Conservation (phyloP, 768 basidiomycete genomes). For the Kwoniella europaea region DNA sequence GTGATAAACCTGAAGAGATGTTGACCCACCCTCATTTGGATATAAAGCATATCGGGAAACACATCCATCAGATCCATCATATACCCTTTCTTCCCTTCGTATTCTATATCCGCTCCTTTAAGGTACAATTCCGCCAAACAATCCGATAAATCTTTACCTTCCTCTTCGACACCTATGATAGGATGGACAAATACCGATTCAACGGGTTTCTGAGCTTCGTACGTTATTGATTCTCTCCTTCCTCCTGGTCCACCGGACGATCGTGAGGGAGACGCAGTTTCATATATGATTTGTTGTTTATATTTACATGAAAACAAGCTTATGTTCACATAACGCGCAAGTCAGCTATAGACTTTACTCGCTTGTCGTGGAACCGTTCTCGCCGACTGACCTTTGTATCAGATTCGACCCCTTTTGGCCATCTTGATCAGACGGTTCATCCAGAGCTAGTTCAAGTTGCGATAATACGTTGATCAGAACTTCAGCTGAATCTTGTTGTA, state of each 20-base stretch:
- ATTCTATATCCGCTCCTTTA: slow-evolving; percentile 77
- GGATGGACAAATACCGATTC: slow-evolving; percentile 93
- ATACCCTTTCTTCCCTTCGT: slow-evolving; percentile 78
- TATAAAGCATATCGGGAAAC: slow-evolving; percentile 86
- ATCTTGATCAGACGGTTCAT: slow-evolving; percentile 65
- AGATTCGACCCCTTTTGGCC: slow-evolving; percentile 68
- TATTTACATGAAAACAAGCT: slow-evolving; percentile 90
- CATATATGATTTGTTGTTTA: slow-evolving; percentile 64
- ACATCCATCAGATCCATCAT: slow-evolving; percentile 82
- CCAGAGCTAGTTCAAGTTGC: slow-evolving; percentile 89
- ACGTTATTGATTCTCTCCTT: slow-evolving; percentile 4
- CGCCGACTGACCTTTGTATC: slow-evolving; percentile 71
- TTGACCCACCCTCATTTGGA: slow-evolving; percentile 82
- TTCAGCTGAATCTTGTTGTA: slow-evolving; percentile 97
- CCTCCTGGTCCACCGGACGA: background rate
- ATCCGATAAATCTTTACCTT: slow-evolving; percentile 91
- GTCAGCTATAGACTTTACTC: background rate
- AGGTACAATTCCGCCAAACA: slow-evolving; percentile 84
- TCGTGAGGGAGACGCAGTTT: slow-evolving; percentile 19
- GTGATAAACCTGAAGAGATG: background rate
- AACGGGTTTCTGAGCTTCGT: slow-evolving; percentile 64
- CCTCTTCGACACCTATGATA: slow-evolving; percentile 81
- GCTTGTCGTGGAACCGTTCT: background rate
- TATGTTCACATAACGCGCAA: background rate
- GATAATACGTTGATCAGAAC: slow-evolving; percentile 99